Evolutionary conservation across 768 basidiomycete species (phyloP).

Genomic region (Mycena epipterygia): DNA sequence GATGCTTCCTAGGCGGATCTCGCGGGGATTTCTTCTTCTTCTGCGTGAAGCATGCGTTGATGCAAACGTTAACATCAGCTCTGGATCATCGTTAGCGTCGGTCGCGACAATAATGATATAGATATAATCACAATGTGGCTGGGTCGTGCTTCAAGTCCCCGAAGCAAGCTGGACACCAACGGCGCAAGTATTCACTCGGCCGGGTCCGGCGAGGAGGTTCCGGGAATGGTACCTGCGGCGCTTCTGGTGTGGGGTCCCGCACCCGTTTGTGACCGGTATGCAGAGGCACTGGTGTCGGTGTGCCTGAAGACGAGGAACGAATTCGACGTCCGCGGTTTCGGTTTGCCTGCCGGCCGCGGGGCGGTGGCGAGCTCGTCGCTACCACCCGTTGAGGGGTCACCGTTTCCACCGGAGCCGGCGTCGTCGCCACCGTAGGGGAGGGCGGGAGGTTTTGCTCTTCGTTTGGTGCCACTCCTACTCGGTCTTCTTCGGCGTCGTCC

Average conservation of each 20-base stretch:
- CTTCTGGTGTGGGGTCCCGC: neutral
- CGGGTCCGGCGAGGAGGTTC: neutral
- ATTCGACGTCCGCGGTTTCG: neutral
- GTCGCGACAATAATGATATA: conserved; percentile 12
- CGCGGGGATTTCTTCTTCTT: conserved; percentile 23
- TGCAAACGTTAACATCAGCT: neutral
- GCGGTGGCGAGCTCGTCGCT: neutral
- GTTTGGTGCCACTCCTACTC: neutral
- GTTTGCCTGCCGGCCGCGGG: neutral
- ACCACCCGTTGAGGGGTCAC: no score
- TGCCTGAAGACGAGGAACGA: neutral
- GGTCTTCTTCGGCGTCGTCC: neutral
- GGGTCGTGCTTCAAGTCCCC: conserved; percentile 23
- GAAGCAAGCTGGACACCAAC: conserved; percentile 35
- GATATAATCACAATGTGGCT: neutral
- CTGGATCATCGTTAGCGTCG: neutral
- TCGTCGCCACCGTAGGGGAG: neutral
- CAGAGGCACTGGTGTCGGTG: neutral
- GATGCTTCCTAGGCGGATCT: conserved; percentile 38
- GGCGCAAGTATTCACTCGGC: conserved; percentile 38
- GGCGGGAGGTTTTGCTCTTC: neutral
- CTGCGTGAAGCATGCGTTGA: conserved; percentile 44
- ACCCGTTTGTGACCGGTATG: neutral
- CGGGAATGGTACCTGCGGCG: neutral
- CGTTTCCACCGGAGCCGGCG: neutral